A percentile compares a stretch with the other conserved stretches of the same genome.
Evolutionary conservation across 129 eudicot genomes (phyloP).

Genomic region (Ambrosia trifida): DNA sequence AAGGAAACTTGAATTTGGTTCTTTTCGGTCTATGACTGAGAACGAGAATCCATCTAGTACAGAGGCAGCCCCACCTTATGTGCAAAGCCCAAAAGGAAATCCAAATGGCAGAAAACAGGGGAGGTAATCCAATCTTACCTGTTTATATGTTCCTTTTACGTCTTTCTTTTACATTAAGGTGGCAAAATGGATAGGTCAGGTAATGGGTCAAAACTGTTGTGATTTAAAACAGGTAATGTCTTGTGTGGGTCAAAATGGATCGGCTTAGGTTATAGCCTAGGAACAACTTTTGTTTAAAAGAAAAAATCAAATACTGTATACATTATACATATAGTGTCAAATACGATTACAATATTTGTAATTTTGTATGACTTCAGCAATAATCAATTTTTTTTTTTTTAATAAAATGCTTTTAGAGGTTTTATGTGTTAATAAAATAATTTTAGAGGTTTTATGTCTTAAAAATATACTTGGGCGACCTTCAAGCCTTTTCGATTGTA

Average conservation of each 20-base stretch:
- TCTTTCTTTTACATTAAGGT: neutral
- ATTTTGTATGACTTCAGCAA: neutral
- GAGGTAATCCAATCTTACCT: conserved; percentile 37
- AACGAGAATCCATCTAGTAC: conserved; percentile 27
- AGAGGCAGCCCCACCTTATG: conserved; percentile 12
- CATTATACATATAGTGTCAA: neutral
- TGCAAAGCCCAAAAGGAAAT: conserved; percentile 21
- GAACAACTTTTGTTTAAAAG: neutral
- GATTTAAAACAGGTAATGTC: neutral
- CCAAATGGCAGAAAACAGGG: conserved; percentile 23
- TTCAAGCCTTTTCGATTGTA: neutral
- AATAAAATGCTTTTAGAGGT: too few species aligned
- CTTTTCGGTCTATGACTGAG: conserved; percentile 45
- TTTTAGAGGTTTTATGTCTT: neutral
- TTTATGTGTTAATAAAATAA: neutral
- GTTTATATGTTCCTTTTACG: neutral
- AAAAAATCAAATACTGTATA: neutral
- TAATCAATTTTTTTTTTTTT: neutral
- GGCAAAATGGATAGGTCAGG: conserved; percentile 2
- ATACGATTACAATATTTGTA: neutral
- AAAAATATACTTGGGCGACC: neutral
- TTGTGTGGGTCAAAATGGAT: neutral
- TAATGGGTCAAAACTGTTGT: neutral
- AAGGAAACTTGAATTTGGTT: conserved; percentile 60
- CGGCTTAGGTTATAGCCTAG: neutral